These are phyloP conservation scores for Kwoniella heveanensis DNA, from an alignment of 768 basidiomycete genomes.

Conservation along the genomic window DNA sequence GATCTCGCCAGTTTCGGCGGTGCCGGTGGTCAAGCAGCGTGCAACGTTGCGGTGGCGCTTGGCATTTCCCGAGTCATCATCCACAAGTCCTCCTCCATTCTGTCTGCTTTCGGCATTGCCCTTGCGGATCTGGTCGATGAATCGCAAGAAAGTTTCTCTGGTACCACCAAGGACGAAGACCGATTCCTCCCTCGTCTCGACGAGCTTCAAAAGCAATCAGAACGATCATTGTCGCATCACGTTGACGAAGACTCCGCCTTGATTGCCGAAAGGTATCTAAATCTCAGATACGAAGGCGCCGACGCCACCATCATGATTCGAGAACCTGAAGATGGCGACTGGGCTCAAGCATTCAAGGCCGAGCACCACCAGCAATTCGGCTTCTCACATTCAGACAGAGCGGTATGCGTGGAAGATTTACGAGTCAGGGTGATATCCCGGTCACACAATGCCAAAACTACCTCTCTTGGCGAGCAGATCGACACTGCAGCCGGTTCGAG, in stretches of 20 bases:
- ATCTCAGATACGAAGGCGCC: slow-evolving; percentile 37
- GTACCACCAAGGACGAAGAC: slow-evolving; percentile 6
- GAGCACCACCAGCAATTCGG: slow-evolving; percentile 40
- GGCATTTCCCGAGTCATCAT: slow-evolving; percentile 36
- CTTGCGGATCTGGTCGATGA: slow-evolving; percentile 55
- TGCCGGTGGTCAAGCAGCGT: slow-evolving; percentile 53
- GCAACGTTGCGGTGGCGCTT: slow-evolving; percentile 37
- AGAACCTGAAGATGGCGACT: slow-evolving; percentile 65
- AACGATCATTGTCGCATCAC: slow-evolving; percentile 20
- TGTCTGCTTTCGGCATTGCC: slow-evolving; percentile 47
- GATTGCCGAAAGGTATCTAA: slow-evolving; percentile 31
- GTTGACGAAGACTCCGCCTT: slow-evolving; percentile 18
- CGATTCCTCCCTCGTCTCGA: not conserved
- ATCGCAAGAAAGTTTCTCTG: slow-evolving; percentile 11
- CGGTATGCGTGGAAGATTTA: slow-evolving; percentile 37
- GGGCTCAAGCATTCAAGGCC: slow-evolving; percentile 67
- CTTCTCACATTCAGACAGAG: slow-evolving; percentile 60
- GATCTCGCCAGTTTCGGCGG: slow-evolving; percentile 56
- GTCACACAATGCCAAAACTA: not conserved
- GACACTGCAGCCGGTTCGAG: not conserved
- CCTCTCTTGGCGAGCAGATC: not conserved
- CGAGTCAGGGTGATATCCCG: slow-evolving; percentile 23
- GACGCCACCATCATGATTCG: slow-evolving; percentile 89
- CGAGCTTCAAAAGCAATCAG: not conserved
- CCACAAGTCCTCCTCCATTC: slow-evolving; percentile 38